A percentile compares a stretch with the other conserved stretches of the same genome.
phyloP scores from a whole-genome alignment of 306 rosid species.

The Nissolia schottii region DNA sequence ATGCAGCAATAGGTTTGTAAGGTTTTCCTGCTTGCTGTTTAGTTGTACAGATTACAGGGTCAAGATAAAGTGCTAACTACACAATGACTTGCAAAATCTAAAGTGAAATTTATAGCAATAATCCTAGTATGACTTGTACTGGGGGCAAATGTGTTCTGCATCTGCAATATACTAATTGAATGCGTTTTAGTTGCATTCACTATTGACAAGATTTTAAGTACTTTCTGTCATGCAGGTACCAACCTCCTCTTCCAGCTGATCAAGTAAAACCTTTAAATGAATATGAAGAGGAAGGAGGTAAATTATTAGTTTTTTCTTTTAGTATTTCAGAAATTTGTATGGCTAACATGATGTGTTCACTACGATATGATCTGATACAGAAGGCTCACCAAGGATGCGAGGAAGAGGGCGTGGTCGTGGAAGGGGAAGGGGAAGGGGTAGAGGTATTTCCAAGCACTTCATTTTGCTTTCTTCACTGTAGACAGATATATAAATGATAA shows the following conservation, averaged over 20 bases:
- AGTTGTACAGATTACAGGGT: neutral
- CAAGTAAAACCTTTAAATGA: slow-evolving; percentile 80
- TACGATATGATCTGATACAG: slow-evolving; percentile 39
- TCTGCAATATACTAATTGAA: neutral
- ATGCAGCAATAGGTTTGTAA: neutral
- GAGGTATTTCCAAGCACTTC: slow-evolving; percentile 43
- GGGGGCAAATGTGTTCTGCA: neutral
- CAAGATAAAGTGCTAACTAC: neutral
- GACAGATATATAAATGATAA: neutral
- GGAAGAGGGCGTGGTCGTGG: slow-evolving; percentile 77
- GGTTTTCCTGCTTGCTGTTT: neutral
- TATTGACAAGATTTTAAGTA: slow-evolving; percentile 13
- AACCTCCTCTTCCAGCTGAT: slow-evolving; percentile 74
- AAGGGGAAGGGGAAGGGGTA: slow-evolving; percentile 75
- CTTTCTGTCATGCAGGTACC: slow-evolving; percentile 48
- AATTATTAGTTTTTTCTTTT: slow-evolving; percentile 4
- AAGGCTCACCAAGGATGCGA: slow-evolving; percentile 57
- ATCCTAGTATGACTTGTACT: neutral
- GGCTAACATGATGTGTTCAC: neutral
- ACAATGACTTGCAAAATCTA: neutral
- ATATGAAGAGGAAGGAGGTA: slow-evolving; percentile 80
- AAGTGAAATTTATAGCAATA: neutral
- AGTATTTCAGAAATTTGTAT: neutral
- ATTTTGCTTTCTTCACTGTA: slow-evolving; percentile 4
- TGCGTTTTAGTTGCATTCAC: neutral